Percentiles rank a stretch among this genome's conserved stretches.
Evolutionary conservation across 805 yeast genomes (phyloP).

Genomic region (Cyberlindnera mississippiensis): DNA sequence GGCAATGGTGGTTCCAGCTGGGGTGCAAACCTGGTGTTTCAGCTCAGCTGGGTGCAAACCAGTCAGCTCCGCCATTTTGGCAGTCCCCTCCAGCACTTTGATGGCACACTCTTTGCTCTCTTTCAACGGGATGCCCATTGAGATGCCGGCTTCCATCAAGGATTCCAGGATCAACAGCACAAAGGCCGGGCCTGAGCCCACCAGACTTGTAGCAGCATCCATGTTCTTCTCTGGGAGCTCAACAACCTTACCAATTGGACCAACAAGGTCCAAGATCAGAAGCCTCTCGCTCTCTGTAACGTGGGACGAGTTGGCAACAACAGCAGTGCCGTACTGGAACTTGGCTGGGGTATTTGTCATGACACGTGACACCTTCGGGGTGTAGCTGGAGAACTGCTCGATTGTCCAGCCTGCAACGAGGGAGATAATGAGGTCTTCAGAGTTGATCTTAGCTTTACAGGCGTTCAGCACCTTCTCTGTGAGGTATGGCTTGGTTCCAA

Average conservation of each 20-base stretch:
- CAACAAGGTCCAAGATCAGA: slow-evolving; percentile 45
- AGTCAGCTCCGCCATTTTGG: slow-evolving; percentile 78
- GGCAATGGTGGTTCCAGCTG: slow-evolving; percentile 97
- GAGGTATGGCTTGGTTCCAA: slow-evolving; percentile 88
- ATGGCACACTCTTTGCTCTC: slow-evolving; percentile 85
- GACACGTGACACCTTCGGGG: slow-evolving; percentile 71
- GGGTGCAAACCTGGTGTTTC: slow-evolving; percentile 88
- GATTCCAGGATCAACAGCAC: slow-evolving; percentile 86
- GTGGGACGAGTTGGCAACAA: slow-evolving; percentile 65
- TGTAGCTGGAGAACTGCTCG: slow-evolving; percentile 51
- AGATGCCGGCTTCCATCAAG: slow-evolving; percentile 88
- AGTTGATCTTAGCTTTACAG: slow-evolving; percentile 28
- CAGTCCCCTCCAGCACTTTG: slow-evolving; percentile 91
- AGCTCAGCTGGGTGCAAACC: slow-evolving; percentile 86
- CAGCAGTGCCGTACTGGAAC: slow-evolving; percentile 91
- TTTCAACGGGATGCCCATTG: slow-evolving; percentile 87
- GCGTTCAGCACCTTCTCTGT: slow-evolving; percentile 54
- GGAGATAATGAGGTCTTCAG: slow-evolving; percentile 63
- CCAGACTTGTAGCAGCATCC: slow-evolving; percentile 94
- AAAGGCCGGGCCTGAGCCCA: slow-evolving; percentile 97
- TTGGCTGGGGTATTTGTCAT: slow-evolving; percentile 98
- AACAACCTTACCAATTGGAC: slow-evolving; percentile 62
- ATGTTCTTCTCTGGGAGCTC: slow-evolving; percentile 84
- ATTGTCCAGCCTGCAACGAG: slow-evolving; percentile 92
- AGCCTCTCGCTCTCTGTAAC: slow-evolving; percentile 43